phyloP scores from a whole-genome alignment of 352 stramenopile genomes.

The Phytophthora aleatoria region DNA sequence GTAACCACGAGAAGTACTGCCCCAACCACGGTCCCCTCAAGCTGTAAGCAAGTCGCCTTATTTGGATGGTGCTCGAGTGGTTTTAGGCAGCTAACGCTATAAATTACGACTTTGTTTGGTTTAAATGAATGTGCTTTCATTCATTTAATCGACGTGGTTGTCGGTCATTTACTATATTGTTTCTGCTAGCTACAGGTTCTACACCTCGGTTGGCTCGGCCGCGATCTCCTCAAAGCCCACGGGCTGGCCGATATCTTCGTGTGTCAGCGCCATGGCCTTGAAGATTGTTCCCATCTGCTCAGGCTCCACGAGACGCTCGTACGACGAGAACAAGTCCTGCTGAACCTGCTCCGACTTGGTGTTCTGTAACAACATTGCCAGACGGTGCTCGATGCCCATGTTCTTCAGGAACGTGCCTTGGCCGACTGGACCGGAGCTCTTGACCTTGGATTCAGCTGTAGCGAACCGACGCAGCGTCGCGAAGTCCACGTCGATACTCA shows the following conservation, averaged over 20 bases:
- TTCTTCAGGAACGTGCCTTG: constrained; percentile 94
- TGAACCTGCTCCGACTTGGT: constrained; percentile 76
- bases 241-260: constrained; percentile 56
- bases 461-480: constrained; percentile 71
- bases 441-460: constrained; percentile 55
- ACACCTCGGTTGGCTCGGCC: constrained; percentile 3
- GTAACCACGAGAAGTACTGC: constrained; percentile 98
- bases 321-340: constrained; percentile 90
- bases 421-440: constrained; percentile 87
- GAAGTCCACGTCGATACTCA: constrained; percentile 92
- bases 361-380: constrained; percentile 90
- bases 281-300: constrained; percentile 96
- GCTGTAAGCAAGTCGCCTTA: constrained; percentile 45
- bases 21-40: constrained; percentile 85
- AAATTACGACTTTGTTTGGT: constrained; percentile 54
- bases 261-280: constrained; percentile 92
- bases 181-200: constrained; percentile 1
- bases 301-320: constrained; percentile 91
- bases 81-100: constrained; percentile 40
- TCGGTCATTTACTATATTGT: background rate
- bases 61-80: constrained; percentile 25
- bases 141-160: too few species aligned
- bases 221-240: constrained; percentile 62
- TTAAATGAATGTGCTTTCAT: constrained; percentile 2
- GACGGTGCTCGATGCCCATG: constrained; percentile 94